phyloP scores from a whole-genome alignment of 2,329 filamentous ascomycete genomes.

The Coleophoma eucalyptorum region DNA sequence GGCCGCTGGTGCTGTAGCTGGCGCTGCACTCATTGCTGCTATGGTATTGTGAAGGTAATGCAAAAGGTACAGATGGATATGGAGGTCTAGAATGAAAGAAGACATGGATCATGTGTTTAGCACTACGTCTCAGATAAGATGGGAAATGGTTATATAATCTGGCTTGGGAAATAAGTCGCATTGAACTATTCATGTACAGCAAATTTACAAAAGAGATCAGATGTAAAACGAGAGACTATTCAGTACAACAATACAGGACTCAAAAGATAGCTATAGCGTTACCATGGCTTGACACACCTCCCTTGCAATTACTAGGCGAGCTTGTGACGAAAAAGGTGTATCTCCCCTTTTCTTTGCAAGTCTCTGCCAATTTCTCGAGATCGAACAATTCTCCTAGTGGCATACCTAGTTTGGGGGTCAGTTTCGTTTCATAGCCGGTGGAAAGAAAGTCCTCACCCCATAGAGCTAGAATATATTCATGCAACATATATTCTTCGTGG shows the following conservation, averaged over 20 bases:
- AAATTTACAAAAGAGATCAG: too few relatives aligned
- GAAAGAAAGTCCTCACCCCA: conserved; percentile 14
- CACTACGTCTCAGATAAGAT: too few relatives aligned
- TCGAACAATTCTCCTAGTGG: conserved; percentile 29
- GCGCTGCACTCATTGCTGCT: not conserved
- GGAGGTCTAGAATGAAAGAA: too few relatives aligned
- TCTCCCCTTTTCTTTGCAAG: conserved; percentile 22
- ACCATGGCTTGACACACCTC: conserved; percentile 43
- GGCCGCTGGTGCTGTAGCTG: not conserved
- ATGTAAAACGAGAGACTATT: too few relatives aligned
- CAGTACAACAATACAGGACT: too few relatives aligned
- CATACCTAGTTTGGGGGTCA: conserved; percentile 7
- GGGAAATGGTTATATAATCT: too few relatives aligned
- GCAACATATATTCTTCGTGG: conserved; percentile 20
- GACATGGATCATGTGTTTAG: too few relatives aligned
- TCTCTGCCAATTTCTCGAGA: conserved; percentile 24
- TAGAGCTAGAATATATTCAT: conserved; percentile 26
- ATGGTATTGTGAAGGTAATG: not conserved
- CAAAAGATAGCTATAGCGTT: conserved; percentile 42
- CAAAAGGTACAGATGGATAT: not conserved
- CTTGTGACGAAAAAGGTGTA: conserved; percentile 29
- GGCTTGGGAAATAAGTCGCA: too few relatives aligned
- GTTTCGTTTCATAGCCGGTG: too few relatives aligned
- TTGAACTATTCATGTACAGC: too few relatives aligned
- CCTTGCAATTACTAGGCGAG: conserved; percentile 36